Base-by-base conservation (phyloP, 2,329 filamentous ascomycete species). In the Colletotrichum tanaceti region DNA sequence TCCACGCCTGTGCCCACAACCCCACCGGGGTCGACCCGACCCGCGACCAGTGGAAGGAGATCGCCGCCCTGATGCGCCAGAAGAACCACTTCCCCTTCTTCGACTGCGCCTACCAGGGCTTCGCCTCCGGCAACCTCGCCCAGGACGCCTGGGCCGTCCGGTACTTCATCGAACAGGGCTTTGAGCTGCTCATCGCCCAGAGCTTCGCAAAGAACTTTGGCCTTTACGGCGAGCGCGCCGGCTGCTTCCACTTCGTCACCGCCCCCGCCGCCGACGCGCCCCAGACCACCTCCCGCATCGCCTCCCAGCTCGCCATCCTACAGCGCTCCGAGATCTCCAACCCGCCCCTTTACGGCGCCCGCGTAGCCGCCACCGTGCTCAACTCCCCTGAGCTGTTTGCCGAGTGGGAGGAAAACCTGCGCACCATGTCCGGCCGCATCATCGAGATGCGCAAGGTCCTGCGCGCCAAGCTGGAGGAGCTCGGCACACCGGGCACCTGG, bases 131-230 rank as follows among this genome's bases (percentile, higher is more conserved):
- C 68, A 90, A 97, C 78, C 88, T 98, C 22, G 85, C 87, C 74
- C 89, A 90, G 70, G 96, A 99, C 79, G 93, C 93, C 72, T 94
- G 91, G 85, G 93, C 96, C n/a, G 91, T 99, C 74, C 92, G 93
- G 73, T 93, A 97, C 86, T 99, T 99, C 77, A 85, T 97, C 75
- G 91, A 95, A 77, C 91, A 97, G 79, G 95, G 94, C 72, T 96
- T 97, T 80, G 91, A 94, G 81, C 89, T 97, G 60, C 89, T 93
- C 72, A 87, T 98, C 70, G 93, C 93, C 71, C 95, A 98, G 85
- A 95, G 91, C 70, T 98, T 98, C 80, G 95, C 95, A 79, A 98
- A 98, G 90, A 97, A 97, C 82, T 97, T 98, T 79, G 96, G 96
- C 73, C 88, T 99, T 44, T 99, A 99, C 79, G 95, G 96, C 75